Conservation (phyloP, 2,329 filamentous ascomycete species). For the Trichoderma atrobrunneum region DNA sequence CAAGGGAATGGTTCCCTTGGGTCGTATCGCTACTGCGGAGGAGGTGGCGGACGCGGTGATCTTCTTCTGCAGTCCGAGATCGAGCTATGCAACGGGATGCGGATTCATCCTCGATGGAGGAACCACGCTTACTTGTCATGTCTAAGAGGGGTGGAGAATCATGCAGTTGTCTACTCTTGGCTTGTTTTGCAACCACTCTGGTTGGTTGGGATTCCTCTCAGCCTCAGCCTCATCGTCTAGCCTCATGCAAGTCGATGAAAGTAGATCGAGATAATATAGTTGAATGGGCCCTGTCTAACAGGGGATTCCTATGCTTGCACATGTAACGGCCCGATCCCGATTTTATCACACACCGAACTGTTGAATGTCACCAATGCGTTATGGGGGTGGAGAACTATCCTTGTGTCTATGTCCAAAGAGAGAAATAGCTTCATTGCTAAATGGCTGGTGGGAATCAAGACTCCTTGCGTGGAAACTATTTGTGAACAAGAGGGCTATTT, state of each 20-base stretch:
- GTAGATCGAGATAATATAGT: neutral
- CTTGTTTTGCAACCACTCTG: neutral
- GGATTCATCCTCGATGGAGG: constrained; percentile 19
- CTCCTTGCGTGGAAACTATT: neutral
- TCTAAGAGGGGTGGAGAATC: neutral
- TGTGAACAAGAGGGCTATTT: neutral
- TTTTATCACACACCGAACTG: neutral
- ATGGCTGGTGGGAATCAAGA: neutral
- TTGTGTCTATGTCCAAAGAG: neutral
- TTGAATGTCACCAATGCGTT: neutral
- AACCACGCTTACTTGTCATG: constrained; percentile 16
- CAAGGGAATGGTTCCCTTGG: constrained; percentile 17
- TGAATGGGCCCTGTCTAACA: neutral
- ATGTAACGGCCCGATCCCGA: neutral
- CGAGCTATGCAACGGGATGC: constrained; percentile 18
- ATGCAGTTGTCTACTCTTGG: neutral
- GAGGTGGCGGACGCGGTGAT: constrained; percentile 71
- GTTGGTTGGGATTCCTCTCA: neutral
- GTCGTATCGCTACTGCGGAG: constrained; percentile 59
- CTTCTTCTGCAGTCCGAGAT: constrained; percentile 50
- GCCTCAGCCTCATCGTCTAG: neutral
- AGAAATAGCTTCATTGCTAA: neutral
- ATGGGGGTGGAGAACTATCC: neutral
- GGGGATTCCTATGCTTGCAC: neutral
- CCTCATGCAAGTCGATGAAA: neutral